Evolutionary conservation across 805 yeast genomes (phyloP), one percentile per base, ranked within the genome.

Genomic region (Monosporozyma siamensis): DNA sequence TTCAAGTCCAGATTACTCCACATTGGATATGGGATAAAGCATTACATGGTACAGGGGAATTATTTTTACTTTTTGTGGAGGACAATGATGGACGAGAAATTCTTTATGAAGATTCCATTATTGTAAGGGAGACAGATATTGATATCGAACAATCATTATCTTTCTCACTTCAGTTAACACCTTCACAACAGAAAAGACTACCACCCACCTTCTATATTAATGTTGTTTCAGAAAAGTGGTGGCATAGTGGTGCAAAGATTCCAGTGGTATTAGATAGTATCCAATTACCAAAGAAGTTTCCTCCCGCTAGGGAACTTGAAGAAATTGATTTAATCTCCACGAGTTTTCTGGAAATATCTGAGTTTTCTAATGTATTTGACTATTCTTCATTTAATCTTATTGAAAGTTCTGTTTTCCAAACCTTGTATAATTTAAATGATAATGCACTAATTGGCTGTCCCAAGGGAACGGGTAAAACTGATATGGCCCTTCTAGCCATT

Each of bases 21-120:
- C 67, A 71, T 10, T 92, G 95, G 84, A 68, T 66, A 14, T 89
- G 97, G 96, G 82, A 84, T 58, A 49, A 58, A 8, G 58, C 56
- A 4, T 45, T 80, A 3, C 95, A 88, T 54, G 83, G 83, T 0
- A 62, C 57, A 22, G 65, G 74, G 1, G 90, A 89, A 55, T 64
- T 74, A 5, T 92, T 88, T 52, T 59, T 79, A 24, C 47, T 92
- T 2, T 41, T 86, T 3, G 84, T 87, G 2, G 96, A 87, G 55
- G 95, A 89, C 54, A 72, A 83, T 39, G 82, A 85, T 56, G 95
- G 95, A 4, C 90, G 85, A 45, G 70, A 67, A 41, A 71, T 89
- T 15, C 64, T 90, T n/a, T 77, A 69, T 53, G 48, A 63, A 25
- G 88, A 82, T 41, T 55, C 65, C 2, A 64, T 89, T 34, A 49